A percentile compares a stretch with the other conserved stretches of the same genome.
Conservation (phyloP, 169 alveolate species). For the Cryptosporidium ubiquitum region DNA sequence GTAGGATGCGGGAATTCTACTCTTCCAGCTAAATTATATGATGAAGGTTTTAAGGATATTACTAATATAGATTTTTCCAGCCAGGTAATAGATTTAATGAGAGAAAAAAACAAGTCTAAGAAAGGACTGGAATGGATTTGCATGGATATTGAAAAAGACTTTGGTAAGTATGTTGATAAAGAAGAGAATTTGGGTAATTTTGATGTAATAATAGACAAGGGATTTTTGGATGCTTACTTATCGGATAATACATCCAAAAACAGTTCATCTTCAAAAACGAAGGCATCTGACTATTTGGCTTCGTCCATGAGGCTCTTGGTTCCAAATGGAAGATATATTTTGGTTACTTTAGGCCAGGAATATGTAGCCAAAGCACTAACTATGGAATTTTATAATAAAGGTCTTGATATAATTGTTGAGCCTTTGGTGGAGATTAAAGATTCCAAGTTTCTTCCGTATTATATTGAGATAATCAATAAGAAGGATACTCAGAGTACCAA, state of each 20-base stretch:
- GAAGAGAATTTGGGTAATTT: conserved; percentile 9
- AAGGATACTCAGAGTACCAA: not conserved
- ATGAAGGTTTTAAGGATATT: conserved; percentile 84
- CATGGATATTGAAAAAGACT: conserved; percentile 61
- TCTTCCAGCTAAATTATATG: conserved; percentile 85
- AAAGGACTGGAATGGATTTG: conserved; percentile 59
- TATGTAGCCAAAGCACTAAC: conserved; percentile 39
- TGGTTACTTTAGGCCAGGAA: conserved; percentile 60
- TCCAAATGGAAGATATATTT: conserved; percentile 38
- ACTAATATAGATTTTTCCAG: conserved; percentile 87
- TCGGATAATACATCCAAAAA: not conserved
- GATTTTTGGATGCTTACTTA: conserved; percentile 67
- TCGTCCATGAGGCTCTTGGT: conserved; percentile 4
- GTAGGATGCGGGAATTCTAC: conserved; percentile 91
- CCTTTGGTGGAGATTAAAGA: conserved; percentile 36
- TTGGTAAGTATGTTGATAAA: conserved; percentile 22
- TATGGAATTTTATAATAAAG: not conserved
- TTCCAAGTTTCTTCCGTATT: conserved; percentile 54
- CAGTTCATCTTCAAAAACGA: not conserved
- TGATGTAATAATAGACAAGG: conserved; percentile 70
- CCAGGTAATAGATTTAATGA: conserved; percentile 84
- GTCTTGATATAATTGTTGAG: conserved; percentile 4
- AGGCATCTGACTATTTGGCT: not conserved
- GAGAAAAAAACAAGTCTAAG: conserved; percentile 78
- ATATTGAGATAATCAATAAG: conserved; percentile 48